Base-by-base conservation (phyloP, 805 yeast genomes). In the Limtongia smithiae region DNA sequence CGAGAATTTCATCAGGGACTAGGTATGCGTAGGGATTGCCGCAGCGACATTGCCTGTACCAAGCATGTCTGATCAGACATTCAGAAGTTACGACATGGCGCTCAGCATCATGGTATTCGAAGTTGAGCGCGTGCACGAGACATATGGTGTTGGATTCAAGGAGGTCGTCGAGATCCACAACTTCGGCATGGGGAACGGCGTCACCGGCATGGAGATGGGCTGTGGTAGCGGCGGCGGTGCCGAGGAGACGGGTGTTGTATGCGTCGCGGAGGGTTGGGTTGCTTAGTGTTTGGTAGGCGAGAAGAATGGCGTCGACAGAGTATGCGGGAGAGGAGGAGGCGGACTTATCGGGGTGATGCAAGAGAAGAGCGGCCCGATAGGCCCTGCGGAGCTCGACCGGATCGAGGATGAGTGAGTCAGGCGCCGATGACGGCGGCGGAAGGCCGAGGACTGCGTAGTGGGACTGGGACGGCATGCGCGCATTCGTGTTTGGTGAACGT, bases 291-390 rank as follows among this genome's bases (percentile, higher is more conserved):
- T 66, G 59, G 59, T 85, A 89, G 0, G 97, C 96, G 20, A 65
- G 67, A 57, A 83, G 76, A 27, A 89, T 72, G 21, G 67, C 66
- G 48, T 76, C 68, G 7, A 80, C 67, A 25, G 28, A 25, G 9
- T 25, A 25, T 25, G 28, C 9, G 9, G 28, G 9, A 6, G 9
- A 25, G 28, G 28, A 25, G 11, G 38, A 24, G 24, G 28, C 22
- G 17, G 33, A 30, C 20, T 89, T 89, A 63, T 90, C 97, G 1
- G 97, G 97, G 65, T 90, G 97, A 1, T 77, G 65, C 3, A 64
- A 60, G 1, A 91, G 69, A 5, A 91, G 72, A 14, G 75, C 75
- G 32, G 64, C 68, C 46, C 74, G 76, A 64, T 89, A 91, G 0
- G 94, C 90, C 6, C 64, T 63, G 55, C 79, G n/a, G n/a, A n/a